A percentile compares a stretch with the other conserved stretches of the same genome.
These are phyloP conservation scores for Aspergillus fumigatus DNA, from an alignment of 2,329 filamentous ascomycete species.

Conservation along the genomic window DNA sequence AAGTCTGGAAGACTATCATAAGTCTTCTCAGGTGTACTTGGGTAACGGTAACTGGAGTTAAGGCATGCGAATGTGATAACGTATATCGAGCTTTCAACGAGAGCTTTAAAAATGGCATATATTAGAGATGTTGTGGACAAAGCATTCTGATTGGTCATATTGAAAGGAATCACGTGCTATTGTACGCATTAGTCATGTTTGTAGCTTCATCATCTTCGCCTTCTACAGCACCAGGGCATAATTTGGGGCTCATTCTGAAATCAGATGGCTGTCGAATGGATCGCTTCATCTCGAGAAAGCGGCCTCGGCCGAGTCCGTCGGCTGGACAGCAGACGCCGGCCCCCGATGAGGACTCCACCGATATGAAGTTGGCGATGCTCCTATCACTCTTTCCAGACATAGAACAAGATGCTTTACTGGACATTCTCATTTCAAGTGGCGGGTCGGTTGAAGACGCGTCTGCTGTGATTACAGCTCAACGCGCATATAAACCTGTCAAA, in stretches of 20 bases:
- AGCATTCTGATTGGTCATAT: slow-evolving; percentile 26
- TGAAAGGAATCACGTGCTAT: slow-evolving; percentile 23
- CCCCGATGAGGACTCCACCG: slow-evolving; percentile 70
- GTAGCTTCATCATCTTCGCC: background rate
- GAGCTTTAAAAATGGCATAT: background rate
- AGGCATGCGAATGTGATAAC: background rate
- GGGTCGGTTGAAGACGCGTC: slow-evolving; percentile 69
- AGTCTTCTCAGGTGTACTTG: slow-evolving; percentile 18
- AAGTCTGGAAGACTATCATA: slow-evolving; percentile 21
- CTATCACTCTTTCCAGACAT: slow-evolving; percentile 67
- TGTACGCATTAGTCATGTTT: slow-evolving; percentile 16
- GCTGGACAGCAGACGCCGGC: background rate
- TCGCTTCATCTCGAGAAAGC: slow-evolving; percentile 37
- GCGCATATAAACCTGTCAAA: slow-evolving; percentile 11
- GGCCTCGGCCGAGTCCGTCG: slow-evolving; percentile 20
- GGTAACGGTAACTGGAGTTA: slow-evolving; percentile 21
- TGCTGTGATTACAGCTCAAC: slow-evolving; percentile 45
- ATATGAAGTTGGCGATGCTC: slow-evolving; percentile 80
- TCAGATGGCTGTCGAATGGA: slow-evolving; percentile 33
- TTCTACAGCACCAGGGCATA: background rate
- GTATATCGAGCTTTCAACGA: background rate
- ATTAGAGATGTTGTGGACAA: background rate
- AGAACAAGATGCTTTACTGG: slow-evolving; percentile 65
- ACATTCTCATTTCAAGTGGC: slow-evolving; percentile 70
- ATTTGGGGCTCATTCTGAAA: slow-evolving; percentile 18